Conservation (phyloP, 192 early-diverging fungal genomes). For the Podila verticillata region DNA sequence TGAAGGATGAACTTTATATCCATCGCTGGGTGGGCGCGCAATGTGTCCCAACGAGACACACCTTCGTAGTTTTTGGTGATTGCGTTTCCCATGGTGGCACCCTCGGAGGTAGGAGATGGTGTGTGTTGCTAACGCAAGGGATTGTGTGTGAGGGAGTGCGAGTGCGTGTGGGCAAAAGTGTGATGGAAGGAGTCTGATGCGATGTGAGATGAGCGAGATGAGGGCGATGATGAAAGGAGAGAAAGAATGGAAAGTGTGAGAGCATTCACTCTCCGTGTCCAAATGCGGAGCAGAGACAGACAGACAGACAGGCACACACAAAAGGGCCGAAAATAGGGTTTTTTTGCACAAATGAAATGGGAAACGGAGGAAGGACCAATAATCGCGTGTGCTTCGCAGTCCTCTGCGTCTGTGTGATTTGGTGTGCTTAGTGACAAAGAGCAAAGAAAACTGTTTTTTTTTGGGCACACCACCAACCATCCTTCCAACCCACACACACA, state of each 20-base stretch:
- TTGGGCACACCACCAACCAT: no score
- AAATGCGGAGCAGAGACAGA: no score
- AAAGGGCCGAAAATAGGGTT: no score
- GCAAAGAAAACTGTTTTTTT: no score
- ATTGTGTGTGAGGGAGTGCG: neutral
- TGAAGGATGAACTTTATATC: neutral
- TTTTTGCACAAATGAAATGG: no score
- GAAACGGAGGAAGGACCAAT: no score
- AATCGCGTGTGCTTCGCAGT: no score
- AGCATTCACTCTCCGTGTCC: no score
- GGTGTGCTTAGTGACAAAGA: no score
- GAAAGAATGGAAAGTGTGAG: neutral
- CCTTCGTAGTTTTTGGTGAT: conserved; percentile 55
- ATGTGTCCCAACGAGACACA: neutral
- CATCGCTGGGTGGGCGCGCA: neutral
- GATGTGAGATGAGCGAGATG: neutral
- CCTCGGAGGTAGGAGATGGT: neutral
- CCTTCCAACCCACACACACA: no score
- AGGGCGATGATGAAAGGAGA: neutral
- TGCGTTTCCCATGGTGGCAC: conserved; percentile 48
- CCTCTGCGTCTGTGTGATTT: no score
- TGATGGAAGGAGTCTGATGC: neutral
- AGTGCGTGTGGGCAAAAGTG: neutral
- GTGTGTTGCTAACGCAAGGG: neutral
- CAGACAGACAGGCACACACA: no score